A percentile compares a stretch with the other conserved stretches of the same genome.
Evolutionary conservation across 2,329 filamentous ascomycete genomes (phyloP).

Genomic region (Albophoma yamanashiensis): DNA sequence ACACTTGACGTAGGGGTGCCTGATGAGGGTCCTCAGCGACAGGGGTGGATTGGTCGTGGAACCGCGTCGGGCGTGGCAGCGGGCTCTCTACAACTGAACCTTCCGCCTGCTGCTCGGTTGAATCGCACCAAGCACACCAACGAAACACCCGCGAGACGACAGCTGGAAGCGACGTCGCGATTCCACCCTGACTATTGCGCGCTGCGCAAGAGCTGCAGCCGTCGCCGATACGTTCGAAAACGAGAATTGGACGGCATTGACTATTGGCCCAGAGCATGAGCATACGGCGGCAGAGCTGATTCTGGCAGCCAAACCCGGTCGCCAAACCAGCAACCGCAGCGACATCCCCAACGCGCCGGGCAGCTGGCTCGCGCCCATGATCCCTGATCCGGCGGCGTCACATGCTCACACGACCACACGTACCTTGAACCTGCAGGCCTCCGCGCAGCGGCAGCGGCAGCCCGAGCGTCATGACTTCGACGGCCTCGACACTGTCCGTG

Average conservation of each 20-base stretch:
- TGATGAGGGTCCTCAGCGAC: background rate
- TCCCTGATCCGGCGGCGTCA: background rate
- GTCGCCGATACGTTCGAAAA: background rate
- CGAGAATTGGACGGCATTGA: background rate
- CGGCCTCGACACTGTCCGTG: constrained; percentile 40
- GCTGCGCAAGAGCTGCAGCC: background rate
- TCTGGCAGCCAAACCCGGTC: constrained; percentile 17
- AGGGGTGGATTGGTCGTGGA: background rate
- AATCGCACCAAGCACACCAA: background rate
- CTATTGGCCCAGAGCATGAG: constrained; percentile 15
- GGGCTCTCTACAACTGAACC: background rate
- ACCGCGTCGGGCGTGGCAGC: background rate
- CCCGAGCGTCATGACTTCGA: constrained; percentile 34
- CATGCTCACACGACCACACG: background rate
- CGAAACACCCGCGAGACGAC: background rate
- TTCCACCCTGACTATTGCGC: background rate
- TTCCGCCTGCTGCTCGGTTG: background rate
- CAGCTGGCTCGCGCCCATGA: constrained; percentile 6
- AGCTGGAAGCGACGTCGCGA: background rate
- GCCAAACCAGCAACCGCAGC: constrained; percentile 13
- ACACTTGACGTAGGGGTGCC: background rate
- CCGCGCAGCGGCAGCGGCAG: constrained; percentile 1
- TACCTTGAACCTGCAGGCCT: background rate
- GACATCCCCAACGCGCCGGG: constrained; percentile 1
- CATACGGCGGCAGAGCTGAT: constrained; percentile 9